phyloP scores from a whole-genome alignment of 768 basidiomycete species.

The Termitomyces sp. region DNA sequence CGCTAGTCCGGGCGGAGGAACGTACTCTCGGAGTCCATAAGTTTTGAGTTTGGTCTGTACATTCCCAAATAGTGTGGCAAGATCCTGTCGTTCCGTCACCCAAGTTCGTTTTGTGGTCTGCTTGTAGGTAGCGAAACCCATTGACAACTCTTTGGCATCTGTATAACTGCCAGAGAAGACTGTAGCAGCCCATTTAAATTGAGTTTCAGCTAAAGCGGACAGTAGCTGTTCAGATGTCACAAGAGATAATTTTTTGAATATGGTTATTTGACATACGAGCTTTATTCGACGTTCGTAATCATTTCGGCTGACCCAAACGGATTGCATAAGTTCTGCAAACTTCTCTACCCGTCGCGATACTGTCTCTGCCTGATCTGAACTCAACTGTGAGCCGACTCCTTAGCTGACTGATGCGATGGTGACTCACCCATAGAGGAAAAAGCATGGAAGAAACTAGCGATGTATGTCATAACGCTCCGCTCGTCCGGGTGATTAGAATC shows the following conservation, averaged over 20 bases:
- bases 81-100: constrained; percentile 86
- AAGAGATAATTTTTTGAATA: not conserved
- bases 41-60: constrained; percentile 92
- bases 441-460: constrained; percentile 96
- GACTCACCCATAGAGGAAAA: constrained; percentile 89
- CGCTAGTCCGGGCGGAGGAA: constrained; percentile 66
- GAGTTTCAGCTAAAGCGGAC: constrained; percentile 57
- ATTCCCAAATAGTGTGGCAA: constrained; percentile 84
- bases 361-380: constrained; percentile 87
- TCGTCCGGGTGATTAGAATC: constrained; percentile 88
- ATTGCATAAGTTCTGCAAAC: constrained; percentile 93
- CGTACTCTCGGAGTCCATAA: constrained; percentile 81
- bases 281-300: constrained; percentile 89
- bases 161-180: constrained; percentile 69
- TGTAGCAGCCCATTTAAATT: constrained; percentile 62
- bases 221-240: constrained; percentile 47
- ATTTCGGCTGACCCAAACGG: constrained; percentile 80
- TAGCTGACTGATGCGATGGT: not conserved
- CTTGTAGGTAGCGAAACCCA: constrained; percentile 75
- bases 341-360: constrained; percentile 91
- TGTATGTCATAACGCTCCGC: constrained; percentile 96
- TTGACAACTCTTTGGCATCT: constrained; percentile 74
- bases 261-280: constrained; percentile 39
- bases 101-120: constrained; percentile 79
- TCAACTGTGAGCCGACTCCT: constrained; percentile 2